Base-by-base conservation (phyloP, 257 asterid genomes). In the Solanum lycopersicoides region DNA sequence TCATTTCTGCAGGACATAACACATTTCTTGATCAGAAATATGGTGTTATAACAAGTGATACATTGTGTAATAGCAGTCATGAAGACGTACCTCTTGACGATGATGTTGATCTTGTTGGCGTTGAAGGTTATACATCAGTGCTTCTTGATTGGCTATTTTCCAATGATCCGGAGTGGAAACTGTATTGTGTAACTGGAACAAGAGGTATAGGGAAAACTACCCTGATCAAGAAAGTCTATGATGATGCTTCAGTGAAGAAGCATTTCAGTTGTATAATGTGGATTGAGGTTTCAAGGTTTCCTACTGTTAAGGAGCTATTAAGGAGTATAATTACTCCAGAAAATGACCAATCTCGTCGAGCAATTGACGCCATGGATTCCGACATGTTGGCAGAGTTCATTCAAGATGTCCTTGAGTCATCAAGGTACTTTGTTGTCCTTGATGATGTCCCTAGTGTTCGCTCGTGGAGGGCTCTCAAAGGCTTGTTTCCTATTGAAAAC, bases 121-220 rank as follows among this genome's bases (percentile, higher is more conserved):
- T 87, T 63, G 89, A 86, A 9, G 45, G 16, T 77, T 88, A 69
- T 10, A 91, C 83, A 83, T 45, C 82, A 28, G 28, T 71, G 16
- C 86, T 91, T n/a, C 71, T 86, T 18, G n/a, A 56, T 4, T 71
- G 69, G 83, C 80, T 91, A 30, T 47, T 87, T 25, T 59, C 80
- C 3, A 77, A 30, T 28, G 87, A 82, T 60, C 53, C 80, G 20
- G 37, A 35, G 1, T 86, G 88, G 87, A 72, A 75, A 65, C 88
- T 88, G 77, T 68, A 72, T n/a, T 86, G 89, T 32, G 84, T 89
- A 37, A 88, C 88, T 42, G 93, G 93, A 60, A 66, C 83, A 56
- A 87, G 83, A 84, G 92, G 93, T 9, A 28, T 89, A 23, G 92
- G 92, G 85, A 91, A 89, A 59, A 88, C 92, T 23, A 91, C 93